phyloP scores from a whole-genome alignment of 441 rosid species.

The Adansonia gregorii region DNA sequence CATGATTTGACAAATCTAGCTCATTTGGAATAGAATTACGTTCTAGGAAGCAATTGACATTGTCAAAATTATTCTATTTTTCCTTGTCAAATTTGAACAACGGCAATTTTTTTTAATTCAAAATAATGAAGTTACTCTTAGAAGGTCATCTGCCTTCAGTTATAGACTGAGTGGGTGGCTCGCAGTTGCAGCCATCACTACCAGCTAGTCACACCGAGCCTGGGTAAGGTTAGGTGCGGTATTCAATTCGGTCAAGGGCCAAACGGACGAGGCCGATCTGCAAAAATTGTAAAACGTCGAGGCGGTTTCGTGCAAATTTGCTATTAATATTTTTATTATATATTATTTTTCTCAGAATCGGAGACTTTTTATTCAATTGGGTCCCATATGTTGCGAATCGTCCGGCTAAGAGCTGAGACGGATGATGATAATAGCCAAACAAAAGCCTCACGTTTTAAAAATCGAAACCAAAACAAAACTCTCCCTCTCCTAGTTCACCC shows the following conservation, averaged over 20 bases:
- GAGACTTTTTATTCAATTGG: not conserved
- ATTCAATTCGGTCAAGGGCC: not conserved
- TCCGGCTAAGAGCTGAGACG: not conserved
- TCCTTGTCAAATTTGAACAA: not conserved
- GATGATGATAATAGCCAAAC: not conserved
- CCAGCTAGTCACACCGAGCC: too few relatives aligned
- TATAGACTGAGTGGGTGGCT: too few relatives aligned
- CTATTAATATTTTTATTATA: not conserved
- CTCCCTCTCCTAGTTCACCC: not conserved
- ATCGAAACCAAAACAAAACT: not conserved
- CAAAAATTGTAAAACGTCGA: not conserved
- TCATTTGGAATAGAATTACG: not conserved
- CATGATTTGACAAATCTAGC: not conserved
- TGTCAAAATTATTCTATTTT: not conserved
- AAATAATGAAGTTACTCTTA: too few relatives aligned
- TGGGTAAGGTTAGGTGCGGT: too few relatives aligned
- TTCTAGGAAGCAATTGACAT: not conserved
- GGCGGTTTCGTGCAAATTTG: not conserved
- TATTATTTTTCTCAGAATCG: not conserved
- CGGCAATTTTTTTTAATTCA: not conserved
- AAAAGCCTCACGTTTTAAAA: slow-evolving; percentile 28
- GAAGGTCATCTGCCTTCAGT: too few relatives aligned
- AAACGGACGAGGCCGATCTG: not conserved
- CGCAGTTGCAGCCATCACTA: too few relatives aligned
- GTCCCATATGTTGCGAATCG: slow-evolving; percentile 28